Evolutionary conservation across 1,284 basidiomycete genomes (phyloP), one percentile per base, ranked within the genome.

Genomic region (Uromyces viciae-fabae): DNA sequence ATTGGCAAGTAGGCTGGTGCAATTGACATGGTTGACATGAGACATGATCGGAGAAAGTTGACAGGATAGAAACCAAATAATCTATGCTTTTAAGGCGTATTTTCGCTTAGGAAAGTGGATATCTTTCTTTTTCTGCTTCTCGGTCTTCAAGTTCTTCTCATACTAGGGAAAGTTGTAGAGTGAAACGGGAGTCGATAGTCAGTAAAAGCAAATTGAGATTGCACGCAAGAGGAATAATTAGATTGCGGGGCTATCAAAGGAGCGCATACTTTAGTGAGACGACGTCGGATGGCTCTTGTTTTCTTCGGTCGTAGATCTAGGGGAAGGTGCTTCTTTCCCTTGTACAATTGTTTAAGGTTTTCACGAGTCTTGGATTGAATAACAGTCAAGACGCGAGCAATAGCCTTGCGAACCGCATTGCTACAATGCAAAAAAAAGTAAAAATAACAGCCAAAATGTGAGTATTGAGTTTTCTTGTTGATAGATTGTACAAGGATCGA

Each of bases 291-390:
- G 82, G 97, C 97, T 85, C 97, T 93, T 84, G 97, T 99, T 92
- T 93, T 95, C 93, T 99, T 99, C 84, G 91, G 87, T 84, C 97
- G 94, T 86, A 99, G 92, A 90, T 99, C 97, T 84, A 99, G 94
- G 84, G 97, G 97, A 83, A 93, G 88, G 89, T 94, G 94, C 88
- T 95, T 97, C 92, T 98, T 98, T 87, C 89, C 89, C 90, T 95
- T 96, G 93, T 98, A 98, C 90, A 92, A 94, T 88, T 98, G 95
- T 83, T 94, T 93, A 84, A 98, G 91, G 89, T 96, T 95, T 89
- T 94, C 92, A 85, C 97, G 93, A 86, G 93, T 92, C 90, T 99
- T 99, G 87, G 94, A 92, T 92, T 98, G 98, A 90, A 93, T 96
- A 85, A 99, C 95, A 73, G 97, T 99, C 88, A 98, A 88, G 84